These are phyloP conservation scores for Draba incana DNA, from an alignment of 345 rosid species.

Conservation along the genomic window DNA sequence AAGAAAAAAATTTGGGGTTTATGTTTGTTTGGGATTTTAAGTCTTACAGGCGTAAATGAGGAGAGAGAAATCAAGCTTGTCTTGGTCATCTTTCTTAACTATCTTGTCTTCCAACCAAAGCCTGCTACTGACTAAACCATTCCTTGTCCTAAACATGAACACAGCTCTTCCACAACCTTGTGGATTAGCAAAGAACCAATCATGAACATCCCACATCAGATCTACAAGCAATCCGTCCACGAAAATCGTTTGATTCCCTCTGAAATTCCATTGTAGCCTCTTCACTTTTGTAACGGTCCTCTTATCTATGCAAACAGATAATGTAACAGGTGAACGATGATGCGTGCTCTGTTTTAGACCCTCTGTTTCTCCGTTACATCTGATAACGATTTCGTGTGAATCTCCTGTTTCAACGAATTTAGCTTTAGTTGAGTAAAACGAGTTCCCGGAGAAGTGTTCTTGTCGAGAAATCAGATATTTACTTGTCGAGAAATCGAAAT, in stretches of 20 bases:
- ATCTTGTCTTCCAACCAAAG: constrained; percentile 74
- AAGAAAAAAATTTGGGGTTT: background rate
- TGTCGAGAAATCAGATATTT: constrained; percentile 57
- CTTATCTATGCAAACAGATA: constrained; percentile 70
- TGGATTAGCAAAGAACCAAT: constrained; percentile 71
- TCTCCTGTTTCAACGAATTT: constrained; percentile 61
- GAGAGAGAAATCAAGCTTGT: constrained; percentile 64
- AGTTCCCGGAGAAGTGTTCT: constrained; percentile 77
- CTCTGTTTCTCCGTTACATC: constrained; percentile 60
- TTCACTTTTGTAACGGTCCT: constrained; percentile 76
- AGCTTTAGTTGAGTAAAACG: constrained; percentile 68
- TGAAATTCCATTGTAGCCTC: constrained; percentile 89
- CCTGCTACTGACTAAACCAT: constrained; percentile 68
- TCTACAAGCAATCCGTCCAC: constrained; percentile 80
- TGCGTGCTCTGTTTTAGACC: constrained; percentile 46
- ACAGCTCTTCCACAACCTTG: constrained; percentile 61
- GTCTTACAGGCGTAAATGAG: constrained; percentile 79
- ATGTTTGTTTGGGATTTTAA: background rate
- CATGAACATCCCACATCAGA: constrained; percentile 95
- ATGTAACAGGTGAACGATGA: constrained; percentile 48
- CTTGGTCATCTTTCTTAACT: constrained; percentile 53
- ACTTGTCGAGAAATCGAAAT: constrained; percentile 32
- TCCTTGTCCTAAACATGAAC: constrained; percentile 91
- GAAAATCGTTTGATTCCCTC: constrained; percentile 90
- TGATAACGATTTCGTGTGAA: constrained; percentile 70